These are phyloP conservation scores for Podochytrium sp. DNA, from an alignment of 192 early-diverging fungal species.

Conservation along the genomic window DNA sequence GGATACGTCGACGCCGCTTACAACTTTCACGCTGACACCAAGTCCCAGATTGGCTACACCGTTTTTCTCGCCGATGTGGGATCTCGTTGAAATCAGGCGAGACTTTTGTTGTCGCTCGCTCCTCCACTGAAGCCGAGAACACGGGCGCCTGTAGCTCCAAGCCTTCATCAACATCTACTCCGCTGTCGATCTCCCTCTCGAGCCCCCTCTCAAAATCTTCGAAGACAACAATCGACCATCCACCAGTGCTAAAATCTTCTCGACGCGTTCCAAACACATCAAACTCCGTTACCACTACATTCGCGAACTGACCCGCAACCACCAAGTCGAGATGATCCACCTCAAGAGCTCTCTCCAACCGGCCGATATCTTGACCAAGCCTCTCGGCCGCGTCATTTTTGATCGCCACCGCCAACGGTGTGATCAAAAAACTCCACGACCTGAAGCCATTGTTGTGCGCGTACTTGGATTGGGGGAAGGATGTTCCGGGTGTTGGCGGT, in stretches of 20 bases:
- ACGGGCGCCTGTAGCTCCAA: neutral
- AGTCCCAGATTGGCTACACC: neutral
- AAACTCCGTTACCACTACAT: slow-evolving; percentile 8
- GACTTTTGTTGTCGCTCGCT: neutral
- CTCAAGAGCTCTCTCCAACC: neutral
- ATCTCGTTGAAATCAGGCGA: neutral
- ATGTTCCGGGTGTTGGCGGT: too few relatives aligned
- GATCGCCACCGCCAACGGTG: too few relatives aligned
- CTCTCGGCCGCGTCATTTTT: too few relatives aligned
- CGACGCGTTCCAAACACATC: slow-evolving; percentile 10
- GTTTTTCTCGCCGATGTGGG: neutral
- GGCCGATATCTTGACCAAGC: neutral
- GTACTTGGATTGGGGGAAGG: too few relatives aligned
- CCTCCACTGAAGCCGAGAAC: slow-evolving; percentile 10
- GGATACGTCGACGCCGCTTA: slow-evolving; percentile 2
- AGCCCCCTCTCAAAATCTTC: neutral
- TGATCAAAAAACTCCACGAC: too few relatives aligned
- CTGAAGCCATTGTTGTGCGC: too few relatives aligned
- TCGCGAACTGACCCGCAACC: neutral
- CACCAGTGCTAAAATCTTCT: neutral
- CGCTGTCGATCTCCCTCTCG: neutral
- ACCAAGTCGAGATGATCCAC: neutral
- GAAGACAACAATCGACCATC: slow-evolving; percentile 1
- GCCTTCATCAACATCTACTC: neutral
- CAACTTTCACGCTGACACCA: neutral